Evolutionary conservation across 2,329 filamentous ascomycete genomes (phyloP).

Genomic region (Amauroascus verrucosus): DNA sequence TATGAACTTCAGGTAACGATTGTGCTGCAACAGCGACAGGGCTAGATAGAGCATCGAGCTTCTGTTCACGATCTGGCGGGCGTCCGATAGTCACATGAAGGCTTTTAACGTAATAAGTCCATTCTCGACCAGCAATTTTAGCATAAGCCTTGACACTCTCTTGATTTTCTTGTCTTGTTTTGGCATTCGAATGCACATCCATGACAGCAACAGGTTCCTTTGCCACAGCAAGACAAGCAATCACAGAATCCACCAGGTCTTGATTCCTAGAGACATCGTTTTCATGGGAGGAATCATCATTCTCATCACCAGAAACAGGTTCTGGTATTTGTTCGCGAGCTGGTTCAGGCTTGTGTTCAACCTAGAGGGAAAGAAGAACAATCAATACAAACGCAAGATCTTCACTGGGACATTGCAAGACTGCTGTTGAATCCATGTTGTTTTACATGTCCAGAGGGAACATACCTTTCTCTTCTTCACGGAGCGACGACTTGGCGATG

Average conservation of each 20-base stretch:
- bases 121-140: slow-evolving; percentile 42
- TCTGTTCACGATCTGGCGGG: slow-evolving; percentile 38
- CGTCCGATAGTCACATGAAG: slow-evolving; percentile 42
- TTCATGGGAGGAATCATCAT: slow-evolving; percentile 33
- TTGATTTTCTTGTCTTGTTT: slow-evolving; percentile 33
- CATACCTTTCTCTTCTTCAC: slow-evolving; percentile 42
- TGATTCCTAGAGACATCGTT: slow-evolving; percentile 34
- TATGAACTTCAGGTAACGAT: slow-evolving; percentile 53
- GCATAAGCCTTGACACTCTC: slow-evolving; percentile 42
- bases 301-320: slow-evolving; percentile 28
- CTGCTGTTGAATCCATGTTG: neutral
- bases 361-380: slow-evolving; percentile 18
- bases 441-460: slow-evolving; percentile 10
- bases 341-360: slow-evolving; percentile 26
- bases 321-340: slow-evolving; percentile 28
- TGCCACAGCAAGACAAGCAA: slow-evolving; percentile 37
- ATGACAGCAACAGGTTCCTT: slow-evolving; percentile 37
- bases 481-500: slow-evolving; percentile 39
- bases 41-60: slow-evolving; percentile 37
- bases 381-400: slow-evolving; percentile 3
- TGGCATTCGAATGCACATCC: slow-evolving; percentile 37
- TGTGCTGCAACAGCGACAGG: slow-evolving; percentile 37
- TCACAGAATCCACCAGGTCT: slow-evolving; percentile 40
- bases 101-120: slow-evolving; percentile 44
- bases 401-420: neutral